Evolutionary conservation across 306 rosid genomes (phyloP).

Genomic region (Gastrolobium villosum): DNA sequence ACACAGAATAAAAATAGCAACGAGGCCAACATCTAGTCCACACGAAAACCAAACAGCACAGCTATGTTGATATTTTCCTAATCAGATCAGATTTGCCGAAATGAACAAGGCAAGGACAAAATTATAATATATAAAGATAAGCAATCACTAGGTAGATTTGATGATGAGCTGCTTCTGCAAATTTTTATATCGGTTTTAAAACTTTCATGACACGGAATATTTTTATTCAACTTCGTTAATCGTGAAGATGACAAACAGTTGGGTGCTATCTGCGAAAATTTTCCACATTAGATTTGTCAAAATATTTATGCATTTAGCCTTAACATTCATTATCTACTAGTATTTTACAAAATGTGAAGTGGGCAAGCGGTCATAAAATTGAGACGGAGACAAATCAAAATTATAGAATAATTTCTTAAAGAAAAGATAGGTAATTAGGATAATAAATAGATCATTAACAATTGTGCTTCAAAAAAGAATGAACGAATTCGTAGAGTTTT

Average conservation of each 20-base stretch:
- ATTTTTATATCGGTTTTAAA: background rate
- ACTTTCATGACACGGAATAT: background rate
- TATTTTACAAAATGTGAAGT: background rate
- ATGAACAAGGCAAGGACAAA: background rate
- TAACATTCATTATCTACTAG: background rate
- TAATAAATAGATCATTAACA: background rate
- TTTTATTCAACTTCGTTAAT: background rate
- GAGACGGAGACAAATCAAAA: constrained; percentile 2
- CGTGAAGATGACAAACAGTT: background rate
- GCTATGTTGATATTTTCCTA: background rate
- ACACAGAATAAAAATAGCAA: background rate
- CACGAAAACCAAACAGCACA: constrained; percentile 14
- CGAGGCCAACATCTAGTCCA: background rate
- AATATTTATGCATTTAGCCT: constrained; percentile 5
- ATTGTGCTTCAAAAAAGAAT: background rate
- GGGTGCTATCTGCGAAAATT: background rate
- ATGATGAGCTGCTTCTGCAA: constrained; percentile 21
- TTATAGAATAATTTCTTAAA: background rate
- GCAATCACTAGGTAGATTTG: background rate
- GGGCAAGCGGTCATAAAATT: constrained; percentile 20
- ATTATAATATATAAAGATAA: constrained; percentile 15
- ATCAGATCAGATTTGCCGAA: background rate
- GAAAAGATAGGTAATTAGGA: background rate
- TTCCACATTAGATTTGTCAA: constrained; percentile 44
- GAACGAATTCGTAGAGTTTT: background rate